Evolutionary conservation across 2,329 filamentous ascomycete species (phyloP), one percentile per base, ranked within the genome.

Genomic region (Fusarium tricinctum): DNA sequence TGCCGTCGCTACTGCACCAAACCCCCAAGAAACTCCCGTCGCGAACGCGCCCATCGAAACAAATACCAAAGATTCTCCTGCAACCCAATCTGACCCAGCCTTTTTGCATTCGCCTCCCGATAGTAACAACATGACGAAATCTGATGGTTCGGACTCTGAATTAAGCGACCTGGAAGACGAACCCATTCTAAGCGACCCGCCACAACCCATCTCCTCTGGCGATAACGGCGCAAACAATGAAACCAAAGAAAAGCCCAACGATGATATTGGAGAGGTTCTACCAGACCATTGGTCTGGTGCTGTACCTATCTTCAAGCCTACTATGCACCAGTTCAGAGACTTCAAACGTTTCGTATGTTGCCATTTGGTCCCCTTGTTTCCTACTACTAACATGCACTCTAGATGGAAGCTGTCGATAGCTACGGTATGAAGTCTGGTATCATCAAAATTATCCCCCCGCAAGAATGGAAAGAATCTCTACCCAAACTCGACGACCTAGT

Each of bases 361-460:
- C 30, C 30, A 44, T 10, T 30, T 32, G 22, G n/a, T 22, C 28
- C n/a, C 26, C 32, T 32, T 44, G 19, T 42, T 23, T 33, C 28
- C 30, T 26, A 39, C 10, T 54, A 63, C 78, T 80, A 66, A 79
- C 76, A 58, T 53, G 8, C 38, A n/a, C 70, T 49, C 39, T 60
- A 91, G 88, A 90, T 91, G 85, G 88, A 90, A 76, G 94, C 93
- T 79, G 89, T 99, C 66, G 93, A 99, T 79, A 88, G 89, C 69
- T 97, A 97, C 78, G 96, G 96, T 74, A 99, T 99, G 96, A 93
- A 93, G 80, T 96, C 94, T 22, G 96, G 96, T 35, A 97, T 99
- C 73, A 89, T 98, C 76, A 98, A 99, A 81, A 91, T 99, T 60
- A 91, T 98, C 53, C 94, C 96, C 28, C 96, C 96, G 1, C 83